Evolutionary conservation across 306 rosid species (phyloP), one percentile per base, ranked within the genome.

Genomic region (Begonia fuchsioides): DNA sequence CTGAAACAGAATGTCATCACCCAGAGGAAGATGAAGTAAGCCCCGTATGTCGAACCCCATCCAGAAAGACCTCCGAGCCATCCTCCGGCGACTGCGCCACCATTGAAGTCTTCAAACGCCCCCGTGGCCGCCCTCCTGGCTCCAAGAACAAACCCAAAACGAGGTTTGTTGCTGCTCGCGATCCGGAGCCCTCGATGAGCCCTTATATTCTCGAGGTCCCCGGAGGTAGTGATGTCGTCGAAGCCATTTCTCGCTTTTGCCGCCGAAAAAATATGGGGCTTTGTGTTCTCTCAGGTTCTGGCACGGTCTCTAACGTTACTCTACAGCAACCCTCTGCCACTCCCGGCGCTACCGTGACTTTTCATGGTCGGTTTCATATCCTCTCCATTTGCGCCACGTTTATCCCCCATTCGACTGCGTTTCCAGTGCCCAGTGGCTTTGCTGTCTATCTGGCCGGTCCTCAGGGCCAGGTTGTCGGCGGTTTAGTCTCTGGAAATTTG

Each of bases 381-480:
- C 72, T 92, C 10, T 92, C 96, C 0, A 51, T 85, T 9, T 64
- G 80, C 58, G 94, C 98, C 12, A 85, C 98, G 3, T 81, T 92
- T 13, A 59, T 92, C 0, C 72, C 80, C 0, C 65, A 72, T 6
- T 12, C 66, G 32, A 52, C 61, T 5, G 16, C 64, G 12, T 52
- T 48, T 1, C 74, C 74, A 0, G 35, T 55, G 0, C 81, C 92
- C 0, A 80, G 45, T 43, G 82, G 79, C 6, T 82, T 92, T 56
- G 55, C 93, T n/a, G 79, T 85, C 74, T 79, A 94, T 0, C 77
- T 90, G 6, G 94, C 94, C 0, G 98, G 96, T 1, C 94, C 95
- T 0, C 96, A 85, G 51, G 98, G 98, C 2, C 98, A 85, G 93
- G 73, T 90, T 71, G 83, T 90, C 5, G 95, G 98, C 9, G 98